phyloP scores from a whole-genome alignment of 441 rosid genomes.

The Flueggea neowawraea region DNA sequence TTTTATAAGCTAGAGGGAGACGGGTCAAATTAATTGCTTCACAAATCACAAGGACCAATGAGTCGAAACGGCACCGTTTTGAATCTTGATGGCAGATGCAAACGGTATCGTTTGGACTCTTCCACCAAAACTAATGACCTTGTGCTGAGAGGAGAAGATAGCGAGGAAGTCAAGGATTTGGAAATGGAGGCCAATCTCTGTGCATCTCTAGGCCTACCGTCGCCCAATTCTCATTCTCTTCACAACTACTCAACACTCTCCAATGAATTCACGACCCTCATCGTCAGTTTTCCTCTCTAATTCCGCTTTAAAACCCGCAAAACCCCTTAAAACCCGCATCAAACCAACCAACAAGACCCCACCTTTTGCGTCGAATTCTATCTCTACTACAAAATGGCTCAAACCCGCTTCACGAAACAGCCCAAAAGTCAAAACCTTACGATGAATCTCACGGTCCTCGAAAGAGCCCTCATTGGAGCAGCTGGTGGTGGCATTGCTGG shows the following conservation, averaged over 20 bases:
- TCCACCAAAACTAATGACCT: too few species aligned
- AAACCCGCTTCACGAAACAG: constrained; percentile 43
- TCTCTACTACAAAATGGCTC: constrained; percentile 34
- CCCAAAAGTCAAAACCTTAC: constrained; percentile 35
- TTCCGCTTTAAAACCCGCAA: constrained; percentile 20
- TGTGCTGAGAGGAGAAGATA: neutral
- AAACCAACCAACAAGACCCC: constrained; percentile 1
- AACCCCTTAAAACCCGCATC: constrained; percentile 2
- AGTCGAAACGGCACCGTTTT: too few species aligned
- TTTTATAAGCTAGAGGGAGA: too few species aligned
- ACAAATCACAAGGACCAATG: too few species aligned
- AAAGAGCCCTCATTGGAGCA: constrained; percentile 85
- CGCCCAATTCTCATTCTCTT: constrained; percentile 24
- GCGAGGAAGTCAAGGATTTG: too few species aligned
- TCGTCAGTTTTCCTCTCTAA: constrained; percentile 24
- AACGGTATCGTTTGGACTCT: too few species aligned
- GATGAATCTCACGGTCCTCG: constrained; percentile 66
- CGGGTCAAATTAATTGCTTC: too few species aligned
- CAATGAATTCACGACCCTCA: constrained; percentile 34
- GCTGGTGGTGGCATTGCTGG: constrained; percentile 91
- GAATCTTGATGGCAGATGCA: too few species aligned
- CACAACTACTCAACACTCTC: constrained; percentile 25
- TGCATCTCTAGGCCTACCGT: constrained; percentile 47
- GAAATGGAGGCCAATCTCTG: constrained; percentile 63
- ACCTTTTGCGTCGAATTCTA: constrained; percentile 21